Evolutionary conservation across 2,329 filamentous ascomycete genomes (phyloP), one percentile per base, ranked within the genome.

Genomic region (Calonectria pseudoreteaudii): DNA sequence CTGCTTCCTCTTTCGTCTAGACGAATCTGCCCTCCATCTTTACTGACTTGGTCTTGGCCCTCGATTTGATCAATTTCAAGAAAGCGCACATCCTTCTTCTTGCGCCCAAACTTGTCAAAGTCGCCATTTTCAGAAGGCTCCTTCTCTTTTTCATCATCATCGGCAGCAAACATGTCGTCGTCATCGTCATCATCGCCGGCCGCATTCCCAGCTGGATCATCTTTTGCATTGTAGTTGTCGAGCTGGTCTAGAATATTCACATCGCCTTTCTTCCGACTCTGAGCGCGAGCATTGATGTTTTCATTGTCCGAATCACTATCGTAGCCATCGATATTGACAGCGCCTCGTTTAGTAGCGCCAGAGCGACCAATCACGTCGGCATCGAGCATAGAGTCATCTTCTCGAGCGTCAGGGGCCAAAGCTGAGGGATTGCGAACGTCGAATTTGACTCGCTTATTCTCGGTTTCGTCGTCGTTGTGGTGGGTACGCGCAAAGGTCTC

Each of bases 311-410:
- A 98, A 85, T 99, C 97, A 13, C 94, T 97, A 79, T 98, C 96
- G 86, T 98, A 99, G 66, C 97, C 97, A 81, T 98, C 97, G 50
- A 99, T 92, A 81, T 98, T 98, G 70, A 99, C 94, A 0, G 96
- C 97, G 78, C 96, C 96, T 75, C 97, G 94, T 84, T 98, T 98
- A 0, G 95, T 94, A 13, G 92, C 91, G 1, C 91, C 91, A 23
- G 91, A 89, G 2, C 93, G 94, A 20, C 96, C 95, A 77, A 98
- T 98, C 49, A 98, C 96, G 82, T 98, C 97, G 28, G 96, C 95
- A 66, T 98, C 95, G 11, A 99, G 90, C 34, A 96, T 90, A 0
- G 92, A 91, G 79, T 95, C 89, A 28, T 86, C 92, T 76, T 94
- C 94, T 2, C 91, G 90, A 2, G 92, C 94, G 82, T 97, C 95